Evolutionary conservation across 2,329 filamentous ascomycete genomes (phyloP), one percentile per base, ranked within the genome.

Genomic region (Fusarium sp.): DNA sequence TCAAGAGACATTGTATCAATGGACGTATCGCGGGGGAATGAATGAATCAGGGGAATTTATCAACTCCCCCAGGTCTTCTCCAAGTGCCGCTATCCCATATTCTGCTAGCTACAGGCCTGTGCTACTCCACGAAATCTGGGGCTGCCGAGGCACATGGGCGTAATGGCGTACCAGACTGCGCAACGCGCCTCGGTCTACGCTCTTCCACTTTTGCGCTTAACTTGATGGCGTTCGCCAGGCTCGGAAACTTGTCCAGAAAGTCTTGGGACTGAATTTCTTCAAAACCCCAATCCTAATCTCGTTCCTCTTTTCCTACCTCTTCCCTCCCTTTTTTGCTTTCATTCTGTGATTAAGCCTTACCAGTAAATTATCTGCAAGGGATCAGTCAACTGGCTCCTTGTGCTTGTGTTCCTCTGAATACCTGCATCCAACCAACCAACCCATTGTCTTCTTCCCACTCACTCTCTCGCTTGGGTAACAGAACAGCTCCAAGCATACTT

Each of bases 131-230:
- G 65, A 77, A 78, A 78, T 74, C 76, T 78, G 77, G 77, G 75
- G 77, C 77, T 78, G 75, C 77, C 77, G 77, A 78, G 77, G 77
- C 75, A 74, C 76, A 74, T 70, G 63, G 56, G 74, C 70, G 57
- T 50, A 61, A 51, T 59, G n/a, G 60, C 51, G 42, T 58, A 28
- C 61, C 51, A 47, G 44, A 54, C 48, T 70, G 34, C 50, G 68
- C 68, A 58, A 56, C 75, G 57, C 76, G 75, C 76, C 76, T 78
- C 76, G 76, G 76, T 74, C 50, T 55, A 28, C 51, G 51, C 20
- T 55, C 51, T 41, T 47, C 45, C 54, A 64, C 65, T 54, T 50
- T 60, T 61, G 50, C 42, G 55, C 50, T 64, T 41, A 57, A 71
- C 58, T 59, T 56, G 38, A 62, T 71, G 65, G 72, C 72, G 68